These are phyloP conservation scores for Myxozyma neotropica DNA, from an alignment of 805 yeast genomes.

Conservation along the genomic window DNA sequence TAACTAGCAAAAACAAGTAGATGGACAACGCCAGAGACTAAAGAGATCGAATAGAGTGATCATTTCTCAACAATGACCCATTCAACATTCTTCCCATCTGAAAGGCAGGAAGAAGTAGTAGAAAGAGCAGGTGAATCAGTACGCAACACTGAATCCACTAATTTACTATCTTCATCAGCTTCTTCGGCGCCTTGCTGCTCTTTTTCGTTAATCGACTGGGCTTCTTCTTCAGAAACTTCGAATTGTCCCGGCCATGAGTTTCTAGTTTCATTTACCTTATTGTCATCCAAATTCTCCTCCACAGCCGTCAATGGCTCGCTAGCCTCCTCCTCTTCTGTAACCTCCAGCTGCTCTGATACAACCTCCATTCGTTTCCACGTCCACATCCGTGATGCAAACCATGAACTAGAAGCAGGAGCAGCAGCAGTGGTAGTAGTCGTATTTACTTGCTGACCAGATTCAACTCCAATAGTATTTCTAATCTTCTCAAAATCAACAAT, in stretches of 20 bases:
- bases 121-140: neutral
- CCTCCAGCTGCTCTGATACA: neutral
- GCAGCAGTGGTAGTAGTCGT: neutral
- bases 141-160: no score
- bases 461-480: neutral
- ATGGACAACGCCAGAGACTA: no score
- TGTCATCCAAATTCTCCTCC: neutral
- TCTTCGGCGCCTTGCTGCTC: no score
- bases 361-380: neutral
- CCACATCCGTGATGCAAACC: conserved; percentile 1
- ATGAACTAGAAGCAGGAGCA: neutral
- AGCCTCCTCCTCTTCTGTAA: no score
- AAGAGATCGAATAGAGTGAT: neutral
- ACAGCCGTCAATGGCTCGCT: neutral
- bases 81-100: neutral
- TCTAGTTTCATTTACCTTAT: no score
- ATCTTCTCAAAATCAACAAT: neutral
- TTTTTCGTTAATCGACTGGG: neutral
- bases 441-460: neutral
- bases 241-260: conserved; percentile 1
- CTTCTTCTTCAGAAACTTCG: neutral
- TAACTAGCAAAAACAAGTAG: no score
- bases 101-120: neutral
- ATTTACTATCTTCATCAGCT: no score
- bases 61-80: conserved; percentile 4